Evolutionary conservation across 495 filamentous ascomycete species (phyloP), one percentile per base, ranked within the genome.

Genomic region (Podospora sp.): DNA sequence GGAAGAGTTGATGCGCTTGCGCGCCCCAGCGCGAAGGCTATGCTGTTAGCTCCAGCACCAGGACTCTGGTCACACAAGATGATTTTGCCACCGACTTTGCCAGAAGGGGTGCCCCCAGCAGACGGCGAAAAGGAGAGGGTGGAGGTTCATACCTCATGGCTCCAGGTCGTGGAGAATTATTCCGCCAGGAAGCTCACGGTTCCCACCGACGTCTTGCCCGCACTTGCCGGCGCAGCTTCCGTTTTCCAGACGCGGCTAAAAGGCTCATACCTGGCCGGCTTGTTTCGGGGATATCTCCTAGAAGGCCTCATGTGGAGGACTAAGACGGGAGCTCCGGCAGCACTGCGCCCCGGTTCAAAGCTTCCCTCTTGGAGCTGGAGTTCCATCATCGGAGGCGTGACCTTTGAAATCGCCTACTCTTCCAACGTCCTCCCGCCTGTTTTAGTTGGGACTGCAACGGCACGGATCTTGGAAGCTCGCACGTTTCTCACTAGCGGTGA

Each of bases 51-150:
- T 1, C 27, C 56, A 8, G n/a, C n/a, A 25, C 56, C 56, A 1
- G 26, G 56, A 1, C 25, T 59, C 25, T 59, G 56, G 56, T 59
- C 56, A 6, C 56, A 59, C 56, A 59, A 59, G 26, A 59, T 59
- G 56, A 14, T 59, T 20, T 25, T 59, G 6, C 56, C 56, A 14
- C 6, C 3, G 1, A 2, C 52, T 55, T n/a, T n/a, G 14, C 25
- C 7, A n/a, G 52, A 55, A 9, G 16, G 1, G 52, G 2, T 26
- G 24, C 1, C 52, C 6, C 33, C 27, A 6, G 11, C 27, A n/a
- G 26, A 33, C 2, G 25, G 6, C 7, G 25, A 59, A 20, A 16
- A 59, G 22, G 26, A 33, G 7, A 14, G 6, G 25, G 9, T 33
- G 18, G 25, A 59, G 24, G 16, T 33, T 35, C n/a, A 27, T 35